Percentiles rank a stretch among this genome's conserved stretches.
Evolutionary conservation across 352 stramenopile genomes (phyloP).

Genomic region (Globisporangium emineosum): DNA sequence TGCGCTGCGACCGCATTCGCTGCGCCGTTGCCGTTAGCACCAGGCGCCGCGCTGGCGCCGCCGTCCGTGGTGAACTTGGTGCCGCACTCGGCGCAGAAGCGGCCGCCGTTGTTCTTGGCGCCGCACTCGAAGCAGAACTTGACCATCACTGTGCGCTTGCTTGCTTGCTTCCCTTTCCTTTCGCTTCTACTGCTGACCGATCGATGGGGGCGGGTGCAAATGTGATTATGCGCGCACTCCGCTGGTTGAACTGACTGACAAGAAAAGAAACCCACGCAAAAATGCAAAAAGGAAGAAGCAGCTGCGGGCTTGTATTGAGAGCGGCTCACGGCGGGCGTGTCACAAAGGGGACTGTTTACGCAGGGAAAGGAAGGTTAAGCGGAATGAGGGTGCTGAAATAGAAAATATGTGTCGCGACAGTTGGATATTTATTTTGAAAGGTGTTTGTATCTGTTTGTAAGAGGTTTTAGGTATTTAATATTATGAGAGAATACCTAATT

Average conservation of each 20-base stretch:
- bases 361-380: background rate
- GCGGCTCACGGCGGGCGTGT: background rate
- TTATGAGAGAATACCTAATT: too few relatives aligned
- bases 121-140: slow-evolving; percentile 67
- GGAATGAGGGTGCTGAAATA: background rate
- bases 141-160: slow-evolving; percentile 23
- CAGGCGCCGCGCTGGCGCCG: background rate
- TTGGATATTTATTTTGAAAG: too few relatives aligned
- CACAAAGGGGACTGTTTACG: background rate
- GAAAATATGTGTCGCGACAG: background rate
- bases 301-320: background rate
- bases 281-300: background rate
- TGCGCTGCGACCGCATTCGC: slow-evolving; percentile 18
- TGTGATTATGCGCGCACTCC: slow-evolving; percentile 2
- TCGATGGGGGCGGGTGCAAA: background rate
- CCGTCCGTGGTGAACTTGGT: slow-evolving; percentile 27
- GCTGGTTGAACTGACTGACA: background rate
- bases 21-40: background rate
- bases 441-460: too few relatives aligned
- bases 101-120: slow-evolving; percentile 41
- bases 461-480: too few relatives aligned
- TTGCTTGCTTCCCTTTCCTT: background rate
- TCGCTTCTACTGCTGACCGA: background rate
- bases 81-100: slow-evolving; percentile 70
- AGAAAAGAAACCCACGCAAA: background rate